phyloP scores from a whole-genome alignment of 108 stramenopile species.

The Nitzschia sp. region DNA sequence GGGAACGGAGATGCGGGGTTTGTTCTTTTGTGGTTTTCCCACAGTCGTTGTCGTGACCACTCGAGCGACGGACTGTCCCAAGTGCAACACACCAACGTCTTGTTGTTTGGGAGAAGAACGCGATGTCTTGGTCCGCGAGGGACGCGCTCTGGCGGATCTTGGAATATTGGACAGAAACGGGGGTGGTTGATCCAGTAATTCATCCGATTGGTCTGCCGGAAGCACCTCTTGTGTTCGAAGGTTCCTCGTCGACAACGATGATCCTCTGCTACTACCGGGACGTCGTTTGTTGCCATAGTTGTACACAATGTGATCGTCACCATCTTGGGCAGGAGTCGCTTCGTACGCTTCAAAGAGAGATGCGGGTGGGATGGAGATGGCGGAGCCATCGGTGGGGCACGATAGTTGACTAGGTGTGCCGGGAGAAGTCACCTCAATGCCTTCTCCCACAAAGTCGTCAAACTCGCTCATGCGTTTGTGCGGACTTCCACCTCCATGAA shows the following conservation, averaged over 20 bases:
- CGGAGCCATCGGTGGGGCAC: not conserved
- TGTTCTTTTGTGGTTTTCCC: not conserved
- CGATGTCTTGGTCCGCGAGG: not conserved
- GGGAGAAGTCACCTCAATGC: not conserved
- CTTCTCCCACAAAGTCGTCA: not conserved
- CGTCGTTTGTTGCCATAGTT: no score
- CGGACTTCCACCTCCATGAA: not conserved
- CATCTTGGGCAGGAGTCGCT: not conserved
- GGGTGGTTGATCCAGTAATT: constrained; percentile 1
- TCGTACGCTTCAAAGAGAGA: constrained; percentile 5
- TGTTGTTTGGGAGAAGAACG: not conserved
- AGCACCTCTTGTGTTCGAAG: not conserved
- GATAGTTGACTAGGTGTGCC: not conserved
- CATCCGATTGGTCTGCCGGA: not conserved
- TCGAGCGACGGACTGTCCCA: not conserved
- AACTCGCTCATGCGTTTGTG: not conserved
- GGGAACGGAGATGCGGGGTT: not conserved
- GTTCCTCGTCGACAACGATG: no score
- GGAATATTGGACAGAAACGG: not conserved
- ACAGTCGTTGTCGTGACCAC: not conserved
- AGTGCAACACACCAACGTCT: not conserved
- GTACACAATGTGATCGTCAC: no score
- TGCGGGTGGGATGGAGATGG: not conserved
- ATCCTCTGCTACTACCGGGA: no score
- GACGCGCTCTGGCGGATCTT: not conserved